A percentile compares a stretch with the other conserved stretches of the same genome.
Conservation (phyloP, 768 basidiomycete genomes). For the Neoboletus magnificus region DNA sequence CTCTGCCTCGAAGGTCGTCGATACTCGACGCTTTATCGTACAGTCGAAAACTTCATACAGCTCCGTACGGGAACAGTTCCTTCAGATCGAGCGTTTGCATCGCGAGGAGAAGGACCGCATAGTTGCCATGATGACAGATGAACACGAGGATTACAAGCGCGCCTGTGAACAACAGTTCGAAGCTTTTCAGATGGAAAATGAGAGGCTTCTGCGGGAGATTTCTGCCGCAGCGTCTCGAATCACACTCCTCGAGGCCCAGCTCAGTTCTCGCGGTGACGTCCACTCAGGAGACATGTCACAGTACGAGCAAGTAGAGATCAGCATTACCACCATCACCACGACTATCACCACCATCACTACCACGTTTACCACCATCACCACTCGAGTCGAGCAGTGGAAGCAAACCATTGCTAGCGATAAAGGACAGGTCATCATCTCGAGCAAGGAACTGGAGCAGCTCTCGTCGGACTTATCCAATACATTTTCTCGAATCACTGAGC, state of each 20-base stretch:
- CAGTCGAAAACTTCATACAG: neutral
- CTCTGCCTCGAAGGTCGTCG: neutral
- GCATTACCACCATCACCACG: neutral
- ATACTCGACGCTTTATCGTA: neutral
- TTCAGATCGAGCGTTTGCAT: no score
- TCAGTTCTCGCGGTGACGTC: neutral
- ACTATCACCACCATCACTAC: neutral
- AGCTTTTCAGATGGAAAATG: neutral
- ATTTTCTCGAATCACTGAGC: neutral
- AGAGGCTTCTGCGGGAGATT: neutral
- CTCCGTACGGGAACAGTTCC: neutral
- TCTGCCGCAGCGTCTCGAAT: neutral
- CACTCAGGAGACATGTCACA: neutral
- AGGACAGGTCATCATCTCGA: neutral
- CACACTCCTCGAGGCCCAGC: no score
- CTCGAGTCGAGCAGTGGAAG: neutral
- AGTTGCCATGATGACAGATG: neutral
- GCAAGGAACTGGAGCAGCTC: slow-evolving; percentile 5
- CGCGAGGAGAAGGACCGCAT: no score
- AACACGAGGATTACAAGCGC: neutral
- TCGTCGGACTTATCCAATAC: neutral
- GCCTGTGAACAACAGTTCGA: neutral
- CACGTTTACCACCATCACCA: neutral
- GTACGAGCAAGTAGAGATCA: neutral
- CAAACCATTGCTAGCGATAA: neutral